Evolutionary conservation across 2,329 filamentous ascomycete genomes (phyloP).

Genomic region (Pyrenochaeta sp.): DNA sequence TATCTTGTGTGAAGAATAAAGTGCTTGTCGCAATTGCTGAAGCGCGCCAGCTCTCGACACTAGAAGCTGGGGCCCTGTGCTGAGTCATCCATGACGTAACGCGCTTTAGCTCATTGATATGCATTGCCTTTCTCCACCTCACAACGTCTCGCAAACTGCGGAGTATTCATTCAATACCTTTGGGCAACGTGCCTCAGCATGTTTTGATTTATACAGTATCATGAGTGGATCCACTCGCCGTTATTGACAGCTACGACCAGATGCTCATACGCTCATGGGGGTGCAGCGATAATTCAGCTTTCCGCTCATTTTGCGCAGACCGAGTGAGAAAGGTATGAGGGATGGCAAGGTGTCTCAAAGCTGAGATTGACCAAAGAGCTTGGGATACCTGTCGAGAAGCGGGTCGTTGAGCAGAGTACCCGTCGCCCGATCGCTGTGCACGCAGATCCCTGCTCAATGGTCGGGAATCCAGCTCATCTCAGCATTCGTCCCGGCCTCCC

Average conservation of each 20-base stretch:
- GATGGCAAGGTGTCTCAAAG: not conserved
- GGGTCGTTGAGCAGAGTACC: conserved; percentile 18
- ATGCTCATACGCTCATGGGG: not conserved
- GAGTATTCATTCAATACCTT: conserved; percentile 8
- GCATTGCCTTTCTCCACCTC: not conserved
- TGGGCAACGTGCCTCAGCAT: conserved; percentile 15
- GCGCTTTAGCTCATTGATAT: not conserved
- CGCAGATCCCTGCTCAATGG: conserved; percentile 14
- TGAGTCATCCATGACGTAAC: conserved; percentile 32
- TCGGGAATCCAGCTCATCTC: conserved; percentile 15
- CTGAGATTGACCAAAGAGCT: conserved; percentile 9
- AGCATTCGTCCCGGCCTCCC: conserved; percentile 12
- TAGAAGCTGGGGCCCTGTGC: conserved; percentile 4
- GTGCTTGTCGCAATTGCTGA: conserved; percentile 27
- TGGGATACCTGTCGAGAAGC: conserved; percentile 11
- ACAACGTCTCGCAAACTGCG: conserved; percentile 1
- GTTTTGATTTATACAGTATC: conserved; percentile 1
- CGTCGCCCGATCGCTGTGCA: conserved; percentile 19
- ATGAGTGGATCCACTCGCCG: not conserved
- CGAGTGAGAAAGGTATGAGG: no score
- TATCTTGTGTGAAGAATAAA: conserved; percentile 17
- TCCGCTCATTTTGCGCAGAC: not conserved
- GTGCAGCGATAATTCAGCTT: not conserved
- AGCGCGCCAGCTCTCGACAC: conserved; percentile 6
- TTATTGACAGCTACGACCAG: not conserved